A percentile compares a stretch with the other conserved stretches of the same genome.
phyloP scores from a whole-genome alignment of 108 stramenopile species.

The Fistulifera solaris region DNA sequence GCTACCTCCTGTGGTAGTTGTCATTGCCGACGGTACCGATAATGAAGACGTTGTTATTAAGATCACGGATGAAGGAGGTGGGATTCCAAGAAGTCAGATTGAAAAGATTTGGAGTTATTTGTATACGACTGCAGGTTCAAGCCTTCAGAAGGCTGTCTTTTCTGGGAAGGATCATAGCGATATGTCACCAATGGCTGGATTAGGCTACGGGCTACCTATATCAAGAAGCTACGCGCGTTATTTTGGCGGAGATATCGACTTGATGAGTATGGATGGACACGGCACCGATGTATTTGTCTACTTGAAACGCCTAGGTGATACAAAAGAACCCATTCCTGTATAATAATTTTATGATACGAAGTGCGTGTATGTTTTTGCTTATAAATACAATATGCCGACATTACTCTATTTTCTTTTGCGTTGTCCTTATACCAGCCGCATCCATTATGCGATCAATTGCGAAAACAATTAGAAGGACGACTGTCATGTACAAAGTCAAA shows the following conservation, averaged over 20 bases:
- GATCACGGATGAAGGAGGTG: constrained; percentile 88
- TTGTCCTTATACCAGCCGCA: too few species aligned
- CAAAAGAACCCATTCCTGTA: constrained; percentile 77
- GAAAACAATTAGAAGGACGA: constrained; percentile 25
- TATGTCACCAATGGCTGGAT: constrained; percentile 56
- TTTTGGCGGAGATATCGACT: constrained; percentile 83
- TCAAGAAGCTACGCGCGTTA: constrained; percentile 74
- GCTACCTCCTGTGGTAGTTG: constrained; percentile 58
- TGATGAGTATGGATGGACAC: constrained; percentile 96
- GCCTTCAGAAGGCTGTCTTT: constrained; percentile 25
- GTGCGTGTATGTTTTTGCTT: too few species aligned
- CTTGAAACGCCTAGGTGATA: constrained; percentile 77
- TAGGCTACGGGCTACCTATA: constrained; percentile 91
- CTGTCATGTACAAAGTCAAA: constrained; percentile 42
- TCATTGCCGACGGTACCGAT: constrained; percentile 79
- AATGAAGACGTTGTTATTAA: constrained; percentile 74
- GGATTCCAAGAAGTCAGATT: constrained; percentile 74
- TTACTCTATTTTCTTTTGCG: too few species aligned
- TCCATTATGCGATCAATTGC: too few species aligned
- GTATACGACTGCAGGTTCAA: constrained; percentile 46
- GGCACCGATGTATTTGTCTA: constrained; percentile 99
- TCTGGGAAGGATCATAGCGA: constrained; percentile 24
- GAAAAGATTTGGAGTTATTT: constrained; percentile 68
- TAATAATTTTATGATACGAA: constrained; percentile 16
- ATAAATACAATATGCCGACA: too few species aligned